Conservation (phyloP, 1,139 yeast genomes). For the Meyerozyma sp. region DNA sequence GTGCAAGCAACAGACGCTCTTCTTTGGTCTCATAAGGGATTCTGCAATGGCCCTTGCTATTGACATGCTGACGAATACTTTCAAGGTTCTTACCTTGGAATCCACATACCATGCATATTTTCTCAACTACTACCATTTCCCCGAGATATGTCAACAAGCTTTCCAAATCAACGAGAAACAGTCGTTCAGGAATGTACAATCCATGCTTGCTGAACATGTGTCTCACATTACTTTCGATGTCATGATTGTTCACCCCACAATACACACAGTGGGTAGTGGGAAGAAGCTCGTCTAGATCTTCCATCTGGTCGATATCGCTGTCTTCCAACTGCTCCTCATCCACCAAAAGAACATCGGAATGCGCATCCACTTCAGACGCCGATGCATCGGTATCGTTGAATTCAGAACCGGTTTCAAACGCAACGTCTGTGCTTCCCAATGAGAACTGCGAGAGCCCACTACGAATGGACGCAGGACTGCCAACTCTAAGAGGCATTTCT, state of each 20-base stretch:
- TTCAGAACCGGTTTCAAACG: slow-evolving; percentile 46
- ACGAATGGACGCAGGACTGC: slow-evolving; percentile 52
- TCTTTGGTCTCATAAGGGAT: slow-evolving; percentile 48
- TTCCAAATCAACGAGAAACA: slow-evolving; percentile 33
- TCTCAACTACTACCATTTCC: slow-evolving; percentile 38
- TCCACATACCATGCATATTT: slow-evolving; percentile 51
- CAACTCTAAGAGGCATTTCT: slow-evolving; percentile 20
- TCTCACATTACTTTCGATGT: slow-evolving; percentile 36
- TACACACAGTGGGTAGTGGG: slow-evolving; percentile 37
- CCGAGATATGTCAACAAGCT: slow-evolving; percentile 43
- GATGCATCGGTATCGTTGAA: slow-evolving; percentile 40
- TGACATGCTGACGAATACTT: slow-evolving; percentile 49
- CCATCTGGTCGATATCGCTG: slow-evolving; percentile 15
- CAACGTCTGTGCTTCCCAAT: slow-evolving; percentile 44
- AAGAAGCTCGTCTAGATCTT: slow-evolving; percentile 5
- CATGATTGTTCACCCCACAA: slow-evolving; percentile 34
- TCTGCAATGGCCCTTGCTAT: slow-evolving; percentile 49
- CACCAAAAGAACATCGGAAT: slow-evolving; percentile 9
- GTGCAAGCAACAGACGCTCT: slow-evolving; percentile 33
- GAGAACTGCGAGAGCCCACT: slow-evolving; percentile 64
- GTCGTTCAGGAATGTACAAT: slow-evolving; percentile 45
- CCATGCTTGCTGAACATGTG: slow-evolving; percentile 50
- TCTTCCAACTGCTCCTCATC: slow-evolving; percentile 25
- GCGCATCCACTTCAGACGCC: slow-evolving; percentile 26
- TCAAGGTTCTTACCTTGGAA: slow-evolving; percentile 44